Evolutionary conservation across 768 basidiomycete genomes (phyloP), one percentile per base, ranked within the genome.

Genomic region (Hemileccinum rubropunctum): DNA sequence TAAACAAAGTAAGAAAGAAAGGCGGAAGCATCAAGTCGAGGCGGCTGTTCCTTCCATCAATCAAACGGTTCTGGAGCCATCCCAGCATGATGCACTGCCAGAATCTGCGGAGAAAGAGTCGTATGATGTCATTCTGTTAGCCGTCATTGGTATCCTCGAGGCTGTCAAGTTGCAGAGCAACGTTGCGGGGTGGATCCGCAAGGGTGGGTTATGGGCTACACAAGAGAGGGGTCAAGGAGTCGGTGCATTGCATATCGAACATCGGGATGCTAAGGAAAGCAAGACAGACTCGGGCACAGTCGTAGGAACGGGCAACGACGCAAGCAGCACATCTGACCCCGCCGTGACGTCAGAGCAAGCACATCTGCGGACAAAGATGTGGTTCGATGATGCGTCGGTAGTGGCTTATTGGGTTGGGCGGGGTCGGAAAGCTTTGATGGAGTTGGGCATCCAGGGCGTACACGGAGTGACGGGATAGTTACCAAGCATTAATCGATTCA

Each of bases 141-240:
- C 83, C 0, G 76, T 88, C 11, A 69, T 88, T 13, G 88, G 88
- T 8, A 71, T 89, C 13, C 66, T 90, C 20, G 83, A 87, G 41
- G 71, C 68, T 13, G 54, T 83, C 13, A 84, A 81, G 63, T 45
- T 58, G 42, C 79, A 88, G 66, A 73, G 68, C 48, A 88, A 84
- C 55, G 77, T 89, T 20, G 81, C 85, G 0, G 79, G 75, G 17
- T 89, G 88, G 88, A 73, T 88, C 48, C 73, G 76, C 15, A 57
- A 61, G 26, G 84, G 84, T 2, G 83, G 83, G 0, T 65, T 86
- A 12, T 61, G 52, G 67, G 51, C 41, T 17, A 34, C 36, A 8
- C 33, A 34, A 21, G 61, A 51, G 35, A 50, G 37, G 28, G 10
- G 23, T 23, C 3, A 7, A 15, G 54, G 18, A 9, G 51, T 11